phyloP scores from a whole-genome alignment of 331 rosid genomes.

The Telfairia occidentalis region DNA sequence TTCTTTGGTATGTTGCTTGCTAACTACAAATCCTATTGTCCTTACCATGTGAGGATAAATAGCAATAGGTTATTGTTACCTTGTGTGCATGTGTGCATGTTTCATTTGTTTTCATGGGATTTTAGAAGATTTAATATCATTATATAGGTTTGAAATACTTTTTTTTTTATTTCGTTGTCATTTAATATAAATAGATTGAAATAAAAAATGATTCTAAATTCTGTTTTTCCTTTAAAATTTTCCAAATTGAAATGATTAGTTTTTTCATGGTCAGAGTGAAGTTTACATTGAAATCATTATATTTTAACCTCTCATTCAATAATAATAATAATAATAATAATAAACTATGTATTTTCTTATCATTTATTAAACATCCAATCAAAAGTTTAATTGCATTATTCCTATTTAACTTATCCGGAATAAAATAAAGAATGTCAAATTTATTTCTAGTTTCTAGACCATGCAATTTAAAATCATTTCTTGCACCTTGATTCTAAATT shows the following conservation, averaged over 20 bases:
- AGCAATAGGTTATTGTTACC: background rate
- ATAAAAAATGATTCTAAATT: background rate
- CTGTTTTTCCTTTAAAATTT: background rate
- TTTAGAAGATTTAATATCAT: background rate
- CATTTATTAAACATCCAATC: background rate
- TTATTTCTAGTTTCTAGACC: background rate
- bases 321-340: too few species aligned
- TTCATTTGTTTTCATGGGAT: conserved; percentile 4
- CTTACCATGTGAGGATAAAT: background rate
- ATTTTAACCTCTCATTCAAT: background rate
- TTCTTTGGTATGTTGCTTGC: background rate
- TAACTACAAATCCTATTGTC: background rate
- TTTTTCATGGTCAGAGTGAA: background rate
- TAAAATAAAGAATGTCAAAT: background rate
- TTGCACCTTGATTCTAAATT: background rate
- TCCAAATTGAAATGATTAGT: background rate
- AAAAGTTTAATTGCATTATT: background rate
- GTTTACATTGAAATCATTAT: background rate
- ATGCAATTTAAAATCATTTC: background rate
- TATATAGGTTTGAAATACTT: background rate
- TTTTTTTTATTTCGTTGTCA: background rate
- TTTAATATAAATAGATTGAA: background rate
- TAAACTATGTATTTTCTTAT: background rate
- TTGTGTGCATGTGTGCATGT: background rate
- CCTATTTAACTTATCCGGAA: background rate